Conservation (phyloP, 352 stramenopile genomes). For the Saprolegnia parasitica region DNA sequence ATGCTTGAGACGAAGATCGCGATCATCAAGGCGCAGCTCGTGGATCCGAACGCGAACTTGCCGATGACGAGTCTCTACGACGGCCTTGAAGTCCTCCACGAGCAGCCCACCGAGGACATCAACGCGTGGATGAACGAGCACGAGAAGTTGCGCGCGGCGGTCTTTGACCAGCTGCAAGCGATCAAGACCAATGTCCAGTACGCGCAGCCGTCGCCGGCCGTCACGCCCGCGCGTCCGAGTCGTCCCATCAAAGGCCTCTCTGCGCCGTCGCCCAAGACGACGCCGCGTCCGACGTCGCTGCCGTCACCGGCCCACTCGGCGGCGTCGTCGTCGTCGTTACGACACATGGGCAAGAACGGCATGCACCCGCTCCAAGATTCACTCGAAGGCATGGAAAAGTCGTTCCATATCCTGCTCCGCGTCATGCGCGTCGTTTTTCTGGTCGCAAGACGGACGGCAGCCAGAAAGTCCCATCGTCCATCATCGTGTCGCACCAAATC, state of each 20-base stretch:
- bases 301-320: not conserved
- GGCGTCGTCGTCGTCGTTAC: not conserved
- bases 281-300: not conserved
- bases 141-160: not conserved
- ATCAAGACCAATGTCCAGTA: slow-evolving; percentile 9
- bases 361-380: slow-evolving; percentile 3
- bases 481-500: not conserved
- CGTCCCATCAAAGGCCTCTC: not conserved
- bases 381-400: slow-evolving; percentile 21
- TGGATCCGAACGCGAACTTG: slow-evolving; percentile 2
- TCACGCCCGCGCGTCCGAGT: not conserved
- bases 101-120: slow-evolving; percentile 6
- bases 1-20: slow-evolving; percentile 22
- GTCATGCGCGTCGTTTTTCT: slow-evolving; percentile 15
- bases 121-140: slow-evolving; percentile 14
- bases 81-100: slow-evolving; percentile 4
- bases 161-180: slow-evolving; percentile 11
- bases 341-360: too few species aligned
- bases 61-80: slow-evolving; percentile 6
- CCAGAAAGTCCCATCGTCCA: slow-evolving; percentile 8
- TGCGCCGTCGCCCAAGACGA: not conserved
- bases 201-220: slow-evolving; percentile 1
- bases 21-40: slow-evolving; percentile 7
- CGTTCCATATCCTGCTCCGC: slow-evolving; percentile 19
- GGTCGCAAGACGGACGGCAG: not conserved